A percentile compares a stretch with the other conserved stretches of the same genome.
Conservation (phyloP, 768 basidiomycete genomes). For the Termitomyces bulborhizus region DNA sequence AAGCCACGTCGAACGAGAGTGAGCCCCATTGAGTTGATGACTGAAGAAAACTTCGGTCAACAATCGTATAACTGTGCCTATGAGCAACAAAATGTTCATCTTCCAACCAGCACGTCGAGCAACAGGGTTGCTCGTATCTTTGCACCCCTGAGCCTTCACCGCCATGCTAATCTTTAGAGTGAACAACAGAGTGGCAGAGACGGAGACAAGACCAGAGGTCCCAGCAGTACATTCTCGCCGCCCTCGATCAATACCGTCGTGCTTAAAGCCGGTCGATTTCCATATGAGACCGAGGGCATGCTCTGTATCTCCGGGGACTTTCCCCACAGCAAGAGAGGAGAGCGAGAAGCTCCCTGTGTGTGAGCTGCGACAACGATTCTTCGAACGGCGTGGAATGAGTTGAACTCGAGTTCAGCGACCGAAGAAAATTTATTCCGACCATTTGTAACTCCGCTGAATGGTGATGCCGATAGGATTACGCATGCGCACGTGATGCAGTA, state of each 20-base stretch:
- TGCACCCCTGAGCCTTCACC: constrained; percentile 45
- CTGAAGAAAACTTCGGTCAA: constrained; percentile 28
- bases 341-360: constrained; percentile 53
- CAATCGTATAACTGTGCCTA: constrained; percentile 89
- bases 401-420: constrained; percentile 8
- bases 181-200: constrained; percentile 56
- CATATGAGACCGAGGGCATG: constrained; percentile 46
- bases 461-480: constrained; percentile 10
- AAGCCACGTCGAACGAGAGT: constrained; percentile 64
- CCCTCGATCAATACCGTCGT: constrained; percentile 52
- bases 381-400: constrained; percentile 47
- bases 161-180: constrained; percentile 26
- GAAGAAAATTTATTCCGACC: constrained; percentile 7
- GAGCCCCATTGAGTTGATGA: constrained; percentile 89
- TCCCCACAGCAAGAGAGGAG: constrained; percentile 72
- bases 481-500: constrained; percentile 7
- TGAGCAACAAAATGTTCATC: constrained; percentile 62
- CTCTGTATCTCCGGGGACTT: constrained; percentile 92
- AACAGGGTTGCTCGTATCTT: constrained; percentile 71
- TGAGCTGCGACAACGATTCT: constrained; percentile 85
- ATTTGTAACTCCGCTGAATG: constrained; percentile 20
- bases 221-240: constrained; percentile 43
- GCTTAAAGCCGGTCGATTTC: constrained; percentile 76
- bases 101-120: constrained; percentile 36
- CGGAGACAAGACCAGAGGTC: constrained; percentile 31